Evolutionary conservation across 306 rosid genomes (phyloP), one percentile per base, ranked within the genome.

Genomic region (Echinosophora koreensis): DNA sequence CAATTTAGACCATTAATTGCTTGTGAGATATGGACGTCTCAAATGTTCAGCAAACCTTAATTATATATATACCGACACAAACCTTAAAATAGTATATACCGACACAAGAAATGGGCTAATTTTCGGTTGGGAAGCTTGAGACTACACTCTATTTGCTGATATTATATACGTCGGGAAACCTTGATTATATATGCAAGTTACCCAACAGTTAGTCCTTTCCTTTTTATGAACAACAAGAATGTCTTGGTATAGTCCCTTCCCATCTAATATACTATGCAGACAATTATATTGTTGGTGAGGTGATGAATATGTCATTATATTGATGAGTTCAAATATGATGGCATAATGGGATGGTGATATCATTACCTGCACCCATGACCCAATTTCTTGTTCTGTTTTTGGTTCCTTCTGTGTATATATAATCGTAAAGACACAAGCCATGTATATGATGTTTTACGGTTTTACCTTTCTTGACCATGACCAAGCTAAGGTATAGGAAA

Each of bases 241-340:
- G 35, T 17, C 66, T 46, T 5, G 17, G 66, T 60, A 71, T 16
- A 4, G 77, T 58, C 15, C 56, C 56, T 39, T 58, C 46, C 46
- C 46, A 42, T 58, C 28, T 56, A 59, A 41, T 55, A 1, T 57
- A 9, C 50, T 41, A 39, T 4, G 50, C 18, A 42, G 66, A 32
- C 50, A 77, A 46, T 34, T 68, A 32, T 32, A 46, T 34, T 68
- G 42, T 32, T 32, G 41, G 76, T 58, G 62, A 60, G 55, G 2
- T 77, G 76, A 58, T 67, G 61, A 55, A 22, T 16, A 44, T 56
- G 81, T 57, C 37, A 66, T n/a, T 7, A 63, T 63, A 62, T 49
- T 34, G 52, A 34, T 4, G 42, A 41, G 28, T 1, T 52, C 39
- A 55, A 65, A 30, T 30, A 66, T 22, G 35, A 55, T 15, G 12